Conservation (phyloP, 768 basidiomycete genomes). For the Auriscalpium orientale region DNA sequence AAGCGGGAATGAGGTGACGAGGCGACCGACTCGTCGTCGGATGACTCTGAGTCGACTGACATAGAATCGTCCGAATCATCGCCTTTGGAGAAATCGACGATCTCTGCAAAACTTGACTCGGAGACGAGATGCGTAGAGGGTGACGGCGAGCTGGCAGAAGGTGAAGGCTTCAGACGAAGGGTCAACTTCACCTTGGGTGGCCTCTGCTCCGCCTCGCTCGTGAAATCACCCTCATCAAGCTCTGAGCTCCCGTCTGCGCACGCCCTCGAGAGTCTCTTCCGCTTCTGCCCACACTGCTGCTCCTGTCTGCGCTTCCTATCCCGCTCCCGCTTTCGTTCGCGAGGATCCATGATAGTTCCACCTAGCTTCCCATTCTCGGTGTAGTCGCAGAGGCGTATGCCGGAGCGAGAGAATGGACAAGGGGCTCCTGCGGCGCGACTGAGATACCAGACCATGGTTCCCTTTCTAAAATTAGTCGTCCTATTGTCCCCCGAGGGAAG, state of each 20-base stretch:
- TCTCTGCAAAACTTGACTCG: not conserved
- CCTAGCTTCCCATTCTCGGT: constrained; percentile 39
- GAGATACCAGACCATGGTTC: constrained; percentile 78
- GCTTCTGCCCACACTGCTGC: constrained; percentile 36
- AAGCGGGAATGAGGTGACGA: constrained; percentile 46
- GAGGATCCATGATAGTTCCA: constrained; percentile 15
- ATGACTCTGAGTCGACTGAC: constrained; percentile 16
- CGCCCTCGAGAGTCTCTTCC: constrained; percentile 33
- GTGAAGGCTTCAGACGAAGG: constrained; percentile 50
- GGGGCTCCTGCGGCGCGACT: constrained; percentile 66
- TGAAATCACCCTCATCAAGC: constrained; percentile 15
- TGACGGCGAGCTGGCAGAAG: constrained; percentile 20
- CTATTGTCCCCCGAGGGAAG: constrained; percentile 29
- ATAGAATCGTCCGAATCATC: constrained; percentile 22
- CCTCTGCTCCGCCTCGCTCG: constrained; percentile 28
- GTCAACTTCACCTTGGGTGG: constrained; percentile 68
- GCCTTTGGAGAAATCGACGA: constrained; percentile 30
- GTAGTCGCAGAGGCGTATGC: constrained; percentile 68
- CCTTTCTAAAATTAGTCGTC: constrained; percentile 66
- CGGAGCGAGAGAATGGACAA: constrained; percentile 67
- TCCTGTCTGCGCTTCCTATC: constrained; percentile 22
- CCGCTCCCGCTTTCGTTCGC: constrained; percentile 25
- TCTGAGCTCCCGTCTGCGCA: constrained; percentile 19
- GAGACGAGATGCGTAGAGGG: constrained; percentile 14
- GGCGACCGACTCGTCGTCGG: not conserved